phyloP scores from a whole-genome alignment of 495 filamentous ascomycete genomes.

The Penicillium paxilli region DNA sequence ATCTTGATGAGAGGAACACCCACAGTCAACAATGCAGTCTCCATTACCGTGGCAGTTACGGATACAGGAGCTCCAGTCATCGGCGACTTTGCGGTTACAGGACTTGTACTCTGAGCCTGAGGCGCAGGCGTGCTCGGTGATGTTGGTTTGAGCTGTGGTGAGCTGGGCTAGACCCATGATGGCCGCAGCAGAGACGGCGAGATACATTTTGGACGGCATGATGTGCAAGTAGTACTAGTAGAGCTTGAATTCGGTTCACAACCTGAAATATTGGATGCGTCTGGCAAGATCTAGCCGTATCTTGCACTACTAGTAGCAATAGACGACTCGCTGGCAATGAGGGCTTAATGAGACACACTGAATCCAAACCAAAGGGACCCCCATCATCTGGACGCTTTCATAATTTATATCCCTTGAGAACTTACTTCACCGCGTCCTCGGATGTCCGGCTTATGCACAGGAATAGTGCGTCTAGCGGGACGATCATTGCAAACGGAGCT shows the following conservation, averaged over 20 bases:
- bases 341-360: too few relatives aligned
- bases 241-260: too few relatives aligned
- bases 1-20: conserved; percentile 26
- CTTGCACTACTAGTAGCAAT: too few relatives aligned
- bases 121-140: conserved; percentile 22
- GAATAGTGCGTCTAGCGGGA: not conserved
- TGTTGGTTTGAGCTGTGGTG: conserved; percentile 26
- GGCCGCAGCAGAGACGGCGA: conserved; percentile 14
- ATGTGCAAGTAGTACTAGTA: too few relatives aligned
- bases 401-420: not conserved
- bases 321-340: too few relatives aligned
- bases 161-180: conserved; percentile 14
- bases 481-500: conserved; percentile 24
- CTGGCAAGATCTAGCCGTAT: too few relatives aligned
- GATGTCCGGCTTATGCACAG: conserved; percentile 7
- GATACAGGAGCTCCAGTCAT: conserved; percentile 25
- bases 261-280: too few relatives aligned
- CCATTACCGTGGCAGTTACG: conserved; percentile 21
- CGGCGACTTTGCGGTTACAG: conserved; percentile 24
- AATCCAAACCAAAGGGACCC: too few relatives aligned
- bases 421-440: not conserved
- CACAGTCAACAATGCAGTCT: conserved; percentile 27
- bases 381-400: not conserved
- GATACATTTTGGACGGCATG: conserved; percentile 20
- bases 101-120: conserved; percentile 15